Percentiles rank a stretch among this genome's conserved stretches.
Conservation (phyloP, 148 eudicot species). For the Dysphania ambrosioides region DNA sequence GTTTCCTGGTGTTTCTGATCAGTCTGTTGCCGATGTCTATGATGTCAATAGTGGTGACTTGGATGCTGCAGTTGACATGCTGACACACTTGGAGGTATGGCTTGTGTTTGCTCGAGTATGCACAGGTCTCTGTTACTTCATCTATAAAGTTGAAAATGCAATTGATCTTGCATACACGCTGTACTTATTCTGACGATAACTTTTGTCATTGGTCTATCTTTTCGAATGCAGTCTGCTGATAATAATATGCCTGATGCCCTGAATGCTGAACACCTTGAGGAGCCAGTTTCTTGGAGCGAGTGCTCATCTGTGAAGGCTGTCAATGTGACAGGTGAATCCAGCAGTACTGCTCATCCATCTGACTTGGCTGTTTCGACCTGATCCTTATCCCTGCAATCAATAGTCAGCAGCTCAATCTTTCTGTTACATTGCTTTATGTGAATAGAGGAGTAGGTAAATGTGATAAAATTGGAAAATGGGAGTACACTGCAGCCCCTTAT, state of each 20-base stretch:
- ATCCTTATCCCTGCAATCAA: neutral
- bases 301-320: slow-evolving; percentile 38
- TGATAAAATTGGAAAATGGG: slow-evolving; percentile 19
- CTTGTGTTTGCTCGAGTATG: neutral
- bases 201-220: neutral
- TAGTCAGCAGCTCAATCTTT: slow-evolving; percentile 14
- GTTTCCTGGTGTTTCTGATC: slow-evolving; percentile 73
- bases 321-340: slow-evolving; percentile 35
- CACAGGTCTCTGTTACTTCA: neutral
- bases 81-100: slow-evolving; percentile 71
- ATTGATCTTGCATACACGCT: neutral
- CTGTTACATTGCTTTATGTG: slow-evolving; percentile 29
- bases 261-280: slow-evolving; percentile 44
- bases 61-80: slow-evolving; percentile 79
- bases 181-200: neutral
- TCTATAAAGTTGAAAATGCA: neutral
- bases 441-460: slow-evolving; percentile 31
- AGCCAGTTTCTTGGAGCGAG: slow-evolving; percentile 39
- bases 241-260: slow-evolving; percentile 48
- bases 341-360: slow-evolving; percentile 38
- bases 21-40: slow-evolving; percentile 76
- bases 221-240: slow-evolving; percentile 45
- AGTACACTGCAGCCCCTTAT: slow-evolving; percentile 10
- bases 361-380: slow-evolving; percentile 29
- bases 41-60: slow-evolving; percentile 58